phyloP scores from a whole-genome alignment of 257 asterid genomes.

The Coffea eugenioides region DNA sequence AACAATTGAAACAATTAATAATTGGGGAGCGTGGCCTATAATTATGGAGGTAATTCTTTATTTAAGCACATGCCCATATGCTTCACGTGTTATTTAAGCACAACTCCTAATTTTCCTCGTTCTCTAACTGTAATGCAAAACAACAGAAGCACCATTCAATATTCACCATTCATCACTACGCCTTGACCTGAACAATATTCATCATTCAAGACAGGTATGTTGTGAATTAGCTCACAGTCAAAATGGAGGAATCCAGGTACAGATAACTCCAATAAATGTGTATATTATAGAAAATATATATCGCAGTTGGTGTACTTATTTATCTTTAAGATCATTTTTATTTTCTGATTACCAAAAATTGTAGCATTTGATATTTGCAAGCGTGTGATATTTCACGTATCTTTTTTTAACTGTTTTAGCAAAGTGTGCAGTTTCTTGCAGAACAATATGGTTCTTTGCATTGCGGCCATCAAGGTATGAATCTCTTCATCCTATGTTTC shows the following conservation, averaged over 20 bases:
- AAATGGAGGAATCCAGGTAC: background rate
- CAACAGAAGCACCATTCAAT: background rate
- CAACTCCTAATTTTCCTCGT: background rate
- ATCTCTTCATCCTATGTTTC: background rate
- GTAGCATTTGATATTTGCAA: no score
- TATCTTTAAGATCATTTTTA: background rate
- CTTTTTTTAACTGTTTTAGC: background rate
- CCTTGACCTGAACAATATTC: background rate
- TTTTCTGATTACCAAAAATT: no score
- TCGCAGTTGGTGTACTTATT: background rate
- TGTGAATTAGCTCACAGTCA: background rate
- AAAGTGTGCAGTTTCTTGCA: background rate
- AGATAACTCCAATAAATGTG: background rate
- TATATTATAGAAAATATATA: no score
- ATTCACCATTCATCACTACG: background rate
- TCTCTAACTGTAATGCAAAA: conserved; percentile 4
- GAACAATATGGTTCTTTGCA: background rate
- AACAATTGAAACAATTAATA: background rate
- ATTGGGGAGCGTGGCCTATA: background rate
- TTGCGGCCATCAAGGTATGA: background rate
- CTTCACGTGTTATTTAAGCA: background rate
- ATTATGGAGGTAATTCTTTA: background rate
- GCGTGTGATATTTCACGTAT: no score
- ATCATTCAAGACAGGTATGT: background rate
- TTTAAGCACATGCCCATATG: background rate